phyloP scores from a whole-genome alignment of 441 rosid genomes.

The Melastoma candidum region DNA sequence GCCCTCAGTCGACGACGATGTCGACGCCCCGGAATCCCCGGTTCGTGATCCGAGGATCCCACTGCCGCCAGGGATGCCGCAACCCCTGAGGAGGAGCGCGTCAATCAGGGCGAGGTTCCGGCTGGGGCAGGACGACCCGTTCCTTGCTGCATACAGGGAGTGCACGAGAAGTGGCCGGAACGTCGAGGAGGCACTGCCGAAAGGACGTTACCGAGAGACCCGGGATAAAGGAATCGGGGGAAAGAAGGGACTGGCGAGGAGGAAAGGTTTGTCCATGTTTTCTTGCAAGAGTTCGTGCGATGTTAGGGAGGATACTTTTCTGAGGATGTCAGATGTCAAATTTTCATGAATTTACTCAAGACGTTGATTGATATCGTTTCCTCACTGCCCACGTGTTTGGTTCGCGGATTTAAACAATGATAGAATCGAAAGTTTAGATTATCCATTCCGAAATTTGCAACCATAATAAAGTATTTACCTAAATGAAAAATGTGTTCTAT shows the following conservation, averaged over 20 bases:
- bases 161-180: conserved; percentile 20
- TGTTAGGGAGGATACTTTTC: conserved; percentile 30
- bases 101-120: conserved; percentile 27
- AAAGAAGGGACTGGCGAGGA: not conserved
- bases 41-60: conserved; percentile 20
- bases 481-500: no score
- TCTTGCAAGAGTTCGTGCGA: conserved; percentile 44
- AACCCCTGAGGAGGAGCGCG: conserved; percentile 18
- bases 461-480: no score
- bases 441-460: no score
- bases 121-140: conserved; percentile 40
- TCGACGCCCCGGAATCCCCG: conserved; percentile 10
- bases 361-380: not conserved
- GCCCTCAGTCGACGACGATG: no score
- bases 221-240: no score
- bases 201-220: no score
- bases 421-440: no score
- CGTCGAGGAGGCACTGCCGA: conserved; percentile 4
- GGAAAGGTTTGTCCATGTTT: conserved; percentile 19
- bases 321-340: conserved; percentile 16
- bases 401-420: no score
- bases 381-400: no score
- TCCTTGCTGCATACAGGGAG: conserved; percentile 46
- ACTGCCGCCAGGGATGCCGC: conserved; percentile 32
- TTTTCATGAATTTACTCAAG: no score